These are phyloP conservation scores for Huntiella abstrusa DNA, from an alignment of 2,329 filamentous ascomycete species.

Conservation along the genomic window DNA sequence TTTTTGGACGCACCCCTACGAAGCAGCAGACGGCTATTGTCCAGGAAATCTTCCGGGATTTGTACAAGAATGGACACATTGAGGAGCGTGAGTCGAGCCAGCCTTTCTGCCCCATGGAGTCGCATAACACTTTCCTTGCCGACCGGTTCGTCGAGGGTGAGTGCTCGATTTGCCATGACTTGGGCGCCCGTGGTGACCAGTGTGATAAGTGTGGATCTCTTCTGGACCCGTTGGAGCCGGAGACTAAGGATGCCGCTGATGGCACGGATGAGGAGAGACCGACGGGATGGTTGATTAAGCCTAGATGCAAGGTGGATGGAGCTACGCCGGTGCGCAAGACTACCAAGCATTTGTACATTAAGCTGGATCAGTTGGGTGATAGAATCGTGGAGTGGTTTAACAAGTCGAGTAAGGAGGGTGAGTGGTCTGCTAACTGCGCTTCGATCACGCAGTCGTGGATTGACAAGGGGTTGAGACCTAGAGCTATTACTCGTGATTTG, in stretches of 20 bases:
- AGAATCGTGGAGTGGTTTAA: conserved; percentile 62
- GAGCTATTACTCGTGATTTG: conserved; percentile 81
- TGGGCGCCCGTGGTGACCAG: conserved; percentile 54
- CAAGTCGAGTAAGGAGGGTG: conserved; percentile 52
- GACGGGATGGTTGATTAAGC: conserved; percentile 48
- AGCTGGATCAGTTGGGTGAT: conserved; percentile 64
- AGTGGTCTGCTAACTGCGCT: conserved; percentile 57
- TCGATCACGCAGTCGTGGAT: conserved; percentile 68
- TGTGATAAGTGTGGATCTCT: conserved; percentile 58
- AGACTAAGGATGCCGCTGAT: conserved; percentile 17
- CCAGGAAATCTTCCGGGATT: conserved; percentile 71
- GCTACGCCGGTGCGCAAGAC: conserved; percentile 59
- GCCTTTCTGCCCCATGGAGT: conserved; percentile 57
- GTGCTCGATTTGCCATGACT: conserved; percentile 54
- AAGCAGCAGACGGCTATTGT: conserved; percentile 78
- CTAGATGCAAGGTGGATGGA: conserved; percentile 79
- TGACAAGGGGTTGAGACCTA: conserved; percentile 63
- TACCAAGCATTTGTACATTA: conserved; percentile 84
- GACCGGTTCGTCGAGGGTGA: conserved; percentile 71
- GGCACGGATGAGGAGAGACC: conserved; percentile 18
- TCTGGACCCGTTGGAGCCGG: conserved; percentile 47
- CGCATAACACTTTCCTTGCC: conserved; percentile 59
- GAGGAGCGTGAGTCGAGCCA: conserved; percentile 76
- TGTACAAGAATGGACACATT: conserved; percentile 77
- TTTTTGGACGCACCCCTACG: conserved; percentile 86